These are phyloP conservation scores for Nigrospora osmanthi DNA, from an alignment of 2,329 filamentous ascomycete species.

Conservation along the genomic window DNA sequence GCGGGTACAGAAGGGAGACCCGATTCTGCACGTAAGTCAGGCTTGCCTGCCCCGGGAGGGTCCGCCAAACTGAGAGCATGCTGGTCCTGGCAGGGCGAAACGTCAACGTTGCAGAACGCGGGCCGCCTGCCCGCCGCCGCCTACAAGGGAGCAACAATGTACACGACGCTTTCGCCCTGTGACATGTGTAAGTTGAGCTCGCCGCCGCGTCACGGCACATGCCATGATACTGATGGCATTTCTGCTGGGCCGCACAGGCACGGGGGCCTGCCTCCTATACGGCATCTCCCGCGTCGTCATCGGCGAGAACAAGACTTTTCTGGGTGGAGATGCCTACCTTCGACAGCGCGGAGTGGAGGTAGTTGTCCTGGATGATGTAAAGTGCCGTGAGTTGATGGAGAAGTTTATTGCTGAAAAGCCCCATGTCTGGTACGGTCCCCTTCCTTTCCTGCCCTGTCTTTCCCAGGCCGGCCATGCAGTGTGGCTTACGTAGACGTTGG, in stretches of 20 bases:
- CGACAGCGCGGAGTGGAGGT: conserved; percentile 63
- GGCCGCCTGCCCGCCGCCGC: conserved; percentile 61
- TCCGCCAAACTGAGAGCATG: background rate
- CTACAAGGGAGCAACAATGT: conserved; percentile 72
- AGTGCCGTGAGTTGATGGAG: conserved; percentile 62
- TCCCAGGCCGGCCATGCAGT: background rate
- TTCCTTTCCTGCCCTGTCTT: background rate
- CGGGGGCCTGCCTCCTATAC: conserved; percentile 70
- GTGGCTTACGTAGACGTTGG: no score
- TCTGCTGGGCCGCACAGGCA: conserved; percentile 27
- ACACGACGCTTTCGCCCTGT: conserved; percentile 71
- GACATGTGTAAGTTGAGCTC: conserved; percentile 54
- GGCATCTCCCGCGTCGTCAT: conserved; percentile 67
- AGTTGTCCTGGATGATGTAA: conserved; percentile 57
- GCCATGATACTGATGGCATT: no score
- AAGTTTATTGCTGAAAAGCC: conserved; percentile 67
- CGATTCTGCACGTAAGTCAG: conserved; percentile 59
- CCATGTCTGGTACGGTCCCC: conserved; percentile 52
- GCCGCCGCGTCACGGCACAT: no score
- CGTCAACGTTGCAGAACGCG: conserved; percentile 66
- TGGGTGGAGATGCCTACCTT: conserved; percentile 66
- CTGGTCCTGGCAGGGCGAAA: conserved; percentile 53
- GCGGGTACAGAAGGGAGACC: conserved; percentile 64
- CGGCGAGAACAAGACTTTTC: conserved; percentile 68
- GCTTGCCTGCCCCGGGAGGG: background rate